These are phyloP conservation scores for Sphaerulina vaccinii DNA, from an alignment of 2,329 filamentous ascomycete species.

Conservation along the genomic window DNA sequence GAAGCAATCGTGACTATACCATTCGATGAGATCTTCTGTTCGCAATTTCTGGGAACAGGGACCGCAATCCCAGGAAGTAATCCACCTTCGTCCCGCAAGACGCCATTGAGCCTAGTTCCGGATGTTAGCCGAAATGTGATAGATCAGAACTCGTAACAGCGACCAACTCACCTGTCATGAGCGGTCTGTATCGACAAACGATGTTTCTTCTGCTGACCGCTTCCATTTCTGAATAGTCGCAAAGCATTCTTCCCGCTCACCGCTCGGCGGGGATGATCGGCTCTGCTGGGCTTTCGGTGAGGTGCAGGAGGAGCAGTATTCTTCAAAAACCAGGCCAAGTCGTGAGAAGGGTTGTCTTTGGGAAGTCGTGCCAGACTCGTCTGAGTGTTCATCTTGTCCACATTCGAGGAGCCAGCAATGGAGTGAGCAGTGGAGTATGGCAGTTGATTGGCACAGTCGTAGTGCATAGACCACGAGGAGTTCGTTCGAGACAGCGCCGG, in stretches of 20 bases:
- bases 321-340: slow-evolving; percentile 41
- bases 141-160: slow-evolving; percentile 1
- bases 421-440: slow-evolving; percentile 29
- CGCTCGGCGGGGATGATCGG: slow-evolving; percentile 28
- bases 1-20: slow-evolving; percentile 24
- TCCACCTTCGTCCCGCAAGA: slow-evolving; percentile 32
- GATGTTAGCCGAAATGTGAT: slow-evolving; percentile 16
- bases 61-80: slow-evolving; percentile 24
- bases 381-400: slow-evolving; percentile 36
- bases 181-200: slow-evolving; percentile 19
- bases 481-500: slow-evolving; percentile 22
- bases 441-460: slow-evolving; percentile 30
- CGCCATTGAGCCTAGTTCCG: slow-evolving; percentile 18
- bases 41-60: slow-evolving; percentile 28
- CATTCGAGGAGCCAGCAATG: slow-evolving; percentile 5
- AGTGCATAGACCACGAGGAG: slow-evolving; percentile 34
- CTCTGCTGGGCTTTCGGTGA: slow-evolving; percentile 32
- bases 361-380: slow-evolving; percentile 33
- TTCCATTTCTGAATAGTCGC: slow-evolving; percentile 31
- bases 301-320: slow-evolving; percentile 39
- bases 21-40: slow-evolving; percentile 38
- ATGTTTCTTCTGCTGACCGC: slow-evolving; percentile 15
- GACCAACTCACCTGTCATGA: slow-evolving; percentile 27
- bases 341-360: slow-evolving; percentile 33
- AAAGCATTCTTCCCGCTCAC: slow-evolving; percentile 35